A percentile compares a stretch with the other conserved stretches of the same genome.
These are phyloP conservation scores for Stentor coeruleus DNA, from an alignment of 73 alveolate species.

Conservation along the genomic window DNA sequence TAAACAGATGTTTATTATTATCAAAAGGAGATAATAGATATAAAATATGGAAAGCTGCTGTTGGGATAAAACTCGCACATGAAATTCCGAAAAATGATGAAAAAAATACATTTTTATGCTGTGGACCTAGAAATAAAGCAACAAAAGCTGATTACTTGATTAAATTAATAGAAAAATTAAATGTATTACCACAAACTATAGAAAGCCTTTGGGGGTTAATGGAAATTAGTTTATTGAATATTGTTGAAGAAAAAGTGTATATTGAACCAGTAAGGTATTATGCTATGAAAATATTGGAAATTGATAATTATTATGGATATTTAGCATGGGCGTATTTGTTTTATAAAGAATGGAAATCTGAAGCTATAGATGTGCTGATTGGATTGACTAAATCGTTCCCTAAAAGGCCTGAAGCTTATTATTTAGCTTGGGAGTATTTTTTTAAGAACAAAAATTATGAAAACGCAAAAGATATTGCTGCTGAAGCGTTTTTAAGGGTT, in stretches of 20 bases:
- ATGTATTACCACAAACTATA: background rate
- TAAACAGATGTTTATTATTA: too few species aligned
- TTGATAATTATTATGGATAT: slow-evolving; percentile 4
- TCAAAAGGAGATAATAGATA: background rate
- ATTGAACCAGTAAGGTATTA: background rate
- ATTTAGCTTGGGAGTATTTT: background rate
- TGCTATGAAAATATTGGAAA: background rate
- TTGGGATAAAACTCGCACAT: background rate
- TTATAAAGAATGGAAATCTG: background rate
- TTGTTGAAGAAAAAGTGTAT: background rate
- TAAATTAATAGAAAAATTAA: background rate
- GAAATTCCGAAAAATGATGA: background rate
- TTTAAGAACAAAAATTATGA: background rate
- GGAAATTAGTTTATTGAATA: background rate
- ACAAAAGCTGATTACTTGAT: background rate
- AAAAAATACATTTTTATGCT: background rate
- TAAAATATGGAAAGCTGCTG: background rate
- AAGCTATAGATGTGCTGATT: background rate
- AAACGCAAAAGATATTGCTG: slow-evolving; percentile 11
- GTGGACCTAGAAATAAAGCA: background rate
- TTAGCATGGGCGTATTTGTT: background rate
- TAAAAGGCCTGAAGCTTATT: background rate
- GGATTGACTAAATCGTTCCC: background rate
- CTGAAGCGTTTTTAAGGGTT: slow-evolving; percentile 19
- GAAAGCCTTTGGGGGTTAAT: slow-evolving; percentile 22